Evolutionary conservation across 106 monocot species (phyloP).

Genomic region (Acanthochlamys bracteata): DNA sequence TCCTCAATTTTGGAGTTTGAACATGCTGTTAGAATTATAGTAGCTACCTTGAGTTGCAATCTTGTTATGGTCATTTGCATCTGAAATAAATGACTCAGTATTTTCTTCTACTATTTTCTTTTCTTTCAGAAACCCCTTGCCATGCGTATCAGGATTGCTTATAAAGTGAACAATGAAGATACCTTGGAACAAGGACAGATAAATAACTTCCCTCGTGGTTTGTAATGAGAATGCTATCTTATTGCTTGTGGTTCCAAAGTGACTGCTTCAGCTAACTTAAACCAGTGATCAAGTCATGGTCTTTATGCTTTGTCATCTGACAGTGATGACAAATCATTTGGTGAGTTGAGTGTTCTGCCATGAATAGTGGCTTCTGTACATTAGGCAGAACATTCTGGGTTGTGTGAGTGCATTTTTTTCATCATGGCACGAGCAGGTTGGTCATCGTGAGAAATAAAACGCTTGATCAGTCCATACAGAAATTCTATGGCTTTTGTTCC

Average conservation of each 20-base stretch:
- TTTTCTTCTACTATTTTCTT: background rate
- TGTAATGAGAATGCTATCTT: conserved; percentile 21
- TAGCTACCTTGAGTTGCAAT: background rate
- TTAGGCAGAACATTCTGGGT: background rate
- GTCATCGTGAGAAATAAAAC: background rate
- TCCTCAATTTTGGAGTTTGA: no score
- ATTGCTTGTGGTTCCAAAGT: background rate
- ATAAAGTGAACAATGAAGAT: conserved; percentile 83
- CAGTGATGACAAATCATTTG: background rate
- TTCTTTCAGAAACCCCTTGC: conserved; percentile 74
- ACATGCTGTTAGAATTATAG: no score
- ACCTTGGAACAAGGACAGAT: conserved; percentile 85
- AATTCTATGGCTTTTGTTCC: background rate
- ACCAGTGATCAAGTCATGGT: background rate
- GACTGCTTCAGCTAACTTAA: background rate
- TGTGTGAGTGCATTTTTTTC: background rate
- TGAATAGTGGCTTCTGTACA: background rate
- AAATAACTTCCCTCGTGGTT: conserved; percentile 77
- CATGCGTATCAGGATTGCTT: conserved; percentile 80
- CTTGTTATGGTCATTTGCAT: background rate
- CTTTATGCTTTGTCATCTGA: no score
- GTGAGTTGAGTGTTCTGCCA: background rate
- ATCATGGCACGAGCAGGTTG: background rate
- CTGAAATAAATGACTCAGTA: background rate
- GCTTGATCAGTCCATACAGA: background rate